phyloP scores from a whole-genome alignment of 345 rosid genomes.

The Microthlaspi erraticum region DNA sequence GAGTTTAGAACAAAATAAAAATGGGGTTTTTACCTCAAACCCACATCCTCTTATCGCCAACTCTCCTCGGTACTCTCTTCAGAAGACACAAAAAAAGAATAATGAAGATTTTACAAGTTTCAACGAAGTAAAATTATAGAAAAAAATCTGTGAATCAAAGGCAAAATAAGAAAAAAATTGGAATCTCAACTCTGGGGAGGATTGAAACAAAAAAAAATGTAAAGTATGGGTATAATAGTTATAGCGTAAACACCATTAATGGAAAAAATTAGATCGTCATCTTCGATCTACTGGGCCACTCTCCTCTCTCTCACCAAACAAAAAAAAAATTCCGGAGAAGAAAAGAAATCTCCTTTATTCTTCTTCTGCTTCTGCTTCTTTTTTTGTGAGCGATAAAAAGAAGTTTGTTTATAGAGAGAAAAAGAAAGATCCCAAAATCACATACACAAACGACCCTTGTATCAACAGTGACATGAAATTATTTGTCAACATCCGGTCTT shows the following conservation, averaged over 20 bases:
- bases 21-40: constrained; percentile 44
- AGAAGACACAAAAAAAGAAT: background rate
- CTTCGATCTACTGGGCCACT: constrained; percentile 95
- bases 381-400: constrained; percentile 46
- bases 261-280: constrained; percentile 74
- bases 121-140: constrained; percentile 6
- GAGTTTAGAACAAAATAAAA: constrained; percentile 1
- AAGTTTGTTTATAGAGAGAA: constrained; percentile 29
- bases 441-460: constrained; percentile 77
- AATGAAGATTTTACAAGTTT: constrained; percentile 17
- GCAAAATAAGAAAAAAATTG: constrained; percentile 33
- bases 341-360: constrained; percentile 39
- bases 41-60: constrained; percentile 49
- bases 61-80: constrained; percentile 23
- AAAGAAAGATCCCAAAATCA: constrained; percentile 59
- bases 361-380: constrained; percentile 26
- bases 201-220: constrained; percentile 4
- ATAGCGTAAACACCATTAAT: constrained; percentile 48
- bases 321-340: constrained; percentile 9
- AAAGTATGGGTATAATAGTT: constrained; percentile 35
- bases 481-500: constrained; percentile 98
- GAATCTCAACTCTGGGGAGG: constrained; percentile 26
- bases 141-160: constrained; percentile 36
- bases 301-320: constrained; percentile 38
- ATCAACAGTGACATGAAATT: constrained; percentile 93